A percentile compares a stretch with the other conserved stretches of the same genome.
Conservation (phyloP, 306 rosid genomes). For the Morella rubra region DNA sequence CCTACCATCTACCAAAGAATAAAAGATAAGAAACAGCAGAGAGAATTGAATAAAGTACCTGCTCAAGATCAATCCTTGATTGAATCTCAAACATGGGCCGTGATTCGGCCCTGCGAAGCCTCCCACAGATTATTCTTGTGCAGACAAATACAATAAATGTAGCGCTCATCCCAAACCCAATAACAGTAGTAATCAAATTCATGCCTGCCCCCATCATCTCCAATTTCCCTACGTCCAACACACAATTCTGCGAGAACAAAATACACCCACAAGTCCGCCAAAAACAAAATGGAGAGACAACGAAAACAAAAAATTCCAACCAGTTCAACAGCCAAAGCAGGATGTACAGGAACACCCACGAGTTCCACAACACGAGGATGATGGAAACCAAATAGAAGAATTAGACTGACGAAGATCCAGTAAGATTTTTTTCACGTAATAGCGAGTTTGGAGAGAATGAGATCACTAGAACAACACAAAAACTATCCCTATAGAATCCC, state of each 20-base stretch:
- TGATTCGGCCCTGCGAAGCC: slow-evolving; percentile 53
- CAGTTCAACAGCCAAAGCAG: neutral
- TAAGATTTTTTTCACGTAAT: slow-evolving; percentile 28
- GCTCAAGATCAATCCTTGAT: slow-evolving; percentile 69
- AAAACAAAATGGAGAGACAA: slow-evolving; percentile 14
- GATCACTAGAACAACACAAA: neutral
- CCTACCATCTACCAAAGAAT: neutral
- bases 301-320: neutral
- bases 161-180: slow-evolving; percentile 96
- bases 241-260: slow-evolving; percentile 24
- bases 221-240: slow-evolving; percentile 14
- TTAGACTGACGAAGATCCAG: slow-evolving; percentile 30
- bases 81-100: slow-evolving; percentile 59
- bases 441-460: slow-evolving; percentile 23
- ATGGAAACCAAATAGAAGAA: slow-evolving; percentile 1
- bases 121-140: slow-evolving; percentile 89
- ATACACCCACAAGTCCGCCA: slow-evolving; percentile 7
- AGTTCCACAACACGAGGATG: slow-evolving; percentile 22
- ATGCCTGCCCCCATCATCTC: slow-evolving; percentile 48
- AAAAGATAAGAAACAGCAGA: neutral
- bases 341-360: slow-evolving; percentile 27
- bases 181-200: slow-evolving; percentile 69
- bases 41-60: slow-evolving; percentile 36
- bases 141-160: slow-evolving; percentile 93
- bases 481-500: slow-evolving; percentile 39